Evolutionary conservation across 2,329 filamentous ascomycete species (phyloP), one percentile per base, ranked within the genome.

Genomic region (Myriangium duriaei): DNA sequence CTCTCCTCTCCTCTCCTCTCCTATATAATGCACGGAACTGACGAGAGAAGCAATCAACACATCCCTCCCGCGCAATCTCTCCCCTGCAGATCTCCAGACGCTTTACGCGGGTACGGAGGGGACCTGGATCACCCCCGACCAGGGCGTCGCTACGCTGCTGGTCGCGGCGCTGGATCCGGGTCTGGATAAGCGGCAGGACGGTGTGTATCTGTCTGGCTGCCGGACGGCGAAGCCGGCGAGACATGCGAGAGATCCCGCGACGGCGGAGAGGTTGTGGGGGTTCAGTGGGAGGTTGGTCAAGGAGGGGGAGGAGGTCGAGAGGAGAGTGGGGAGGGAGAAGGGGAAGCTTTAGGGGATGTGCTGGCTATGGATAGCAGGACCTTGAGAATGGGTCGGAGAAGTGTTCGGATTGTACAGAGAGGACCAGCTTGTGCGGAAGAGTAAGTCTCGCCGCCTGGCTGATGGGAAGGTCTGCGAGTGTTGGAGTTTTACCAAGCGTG

Each of bases 111-210:
- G 48, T 44, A 52, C 40, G 41, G 46, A 36, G 10, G 47, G 36
- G 16, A 56, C 41, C 29, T 49, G 51, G 37, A 65, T 62, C 48
- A 56, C 51, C 11, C 42, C 58, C 19, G 58, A 64, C 46, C 58
- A 65, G 47, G 64, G 64, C 4, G 58, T 57, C 37, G 53, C 60
- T 7, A 65, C 64, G 1, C 59, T 54, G 18, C 47, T 68, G 9
- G 56, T 61, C 11, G 63, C 64, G 5, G 64, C 61, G 5, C 53
- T 68, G 19, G 64, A 66, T 45, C 63, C 63, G 0, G 49, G 47
- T 4, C 46, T 67, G 11, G 30, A 34, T 13, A 30, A 47, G 48
- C 12, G 50, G 48, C 32, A 49, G 50, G 30, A 40, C 6, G 17
- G 39, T 11, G 41, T 45, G 3, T 49, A 37, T 32, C 28, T 66